These are phyloP conservation scores for Penicillium sp. DNA, from an alignment of 2,329 filamentous ascomycete genomes.

Conservation along the genomic window DNA sequence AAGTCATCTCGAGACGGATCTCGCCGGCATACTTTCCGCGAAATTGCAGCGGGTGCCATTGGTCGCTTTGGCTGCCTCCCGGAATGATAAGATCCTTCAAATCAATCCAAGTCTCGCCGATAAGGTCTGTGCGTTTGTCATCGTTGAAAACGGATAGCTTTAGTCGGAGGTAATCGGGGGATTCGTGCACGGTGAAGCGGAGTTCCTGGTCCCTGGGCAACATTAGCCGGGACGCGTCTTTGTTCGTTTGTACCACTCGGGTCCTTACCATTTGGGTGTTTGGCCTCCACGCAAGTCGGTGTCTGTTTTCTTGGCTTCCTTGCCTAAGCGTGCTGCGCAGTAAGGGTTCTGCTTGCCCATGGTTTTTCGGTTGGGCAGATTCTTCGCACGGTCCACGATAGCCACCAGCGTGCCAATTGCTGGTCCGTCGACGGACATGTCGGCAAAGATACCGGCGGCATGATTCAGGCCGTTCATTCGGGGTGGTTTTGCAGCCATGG, in stretches of 20 bases:
- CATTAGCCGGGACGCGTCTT: conserved; percentile 16
- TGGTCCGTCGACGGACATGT: conserved; percentile 91
- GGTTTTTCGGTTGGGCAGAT: conserved; percentile 92
- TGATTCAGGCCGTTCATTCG: conserved; percentile 58
- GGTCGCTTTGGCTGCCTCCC: conserved; percentile 90
- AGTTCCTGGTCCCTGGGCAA: conserved; percentile 88
- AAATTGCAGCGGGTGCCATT: conserved; percentile 87
- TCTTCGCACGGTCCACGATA: conserved; percentile 93
- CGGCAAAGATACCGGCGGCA: conserved; percentile 90
- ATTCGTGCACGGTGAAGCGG: conserved; percentile 94
- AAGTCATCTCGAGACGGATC: conserved; percentile 92
- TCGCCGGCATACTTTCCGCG: conserved; percentile 96
- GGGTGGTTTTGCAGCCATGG: conserved; percentile 16
- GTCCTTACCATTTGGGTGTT: conserved; percentile 83
- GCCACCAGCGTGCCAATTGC: conserved; percentile 91
- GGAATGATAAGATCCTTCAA: conserved; percentile 78
- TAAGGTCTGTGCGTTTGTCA: conserved; percentile 95
- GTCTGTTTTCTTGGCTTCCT: conserved; percentile 96
- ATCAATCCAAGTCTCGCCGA: conserved; percentile 91
- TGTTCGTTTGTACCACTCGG: not conserved
- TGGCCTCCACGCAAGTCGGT: conserved; percentile 94
- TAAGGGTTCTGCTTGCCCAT: conserved; percentile 99
- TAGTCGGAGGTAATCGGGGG: conserved; percentile 91
- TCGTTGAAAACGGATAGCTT: conserved; percentile 98
- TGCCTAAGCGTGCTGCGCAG: conserved; percentile 89